phyloP scores from a whole-genome alignment of 306 rosid genomes.

The Herpetospermum pedunculosum region DNA sequence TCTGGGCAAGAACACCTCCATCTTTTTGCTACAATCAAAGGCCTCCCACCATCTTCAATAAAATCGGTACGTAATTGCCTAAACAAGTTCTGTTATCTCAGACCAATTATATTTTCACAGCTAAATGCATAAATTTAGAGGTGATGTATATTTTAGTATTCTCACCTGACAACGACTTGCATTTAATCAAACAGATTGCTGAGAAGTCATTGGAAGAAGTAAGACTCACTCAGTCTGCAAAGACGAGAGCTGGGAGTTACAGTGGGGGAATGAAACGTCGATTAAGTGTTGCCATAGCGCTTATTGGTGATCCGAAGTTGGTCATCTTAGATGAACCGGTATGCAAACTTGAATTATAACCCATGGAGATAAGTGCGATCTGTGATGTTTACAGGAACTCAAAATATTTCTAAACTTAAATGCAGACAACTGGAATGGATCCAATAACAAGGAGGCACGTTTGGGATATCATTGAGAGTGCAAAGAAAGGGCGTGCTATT shows the following conservation, averaged over 20 bases:
- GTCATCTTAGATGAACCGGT: conserved; percentile 88
- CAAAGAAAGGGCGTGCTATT: conserved; percentile 75
- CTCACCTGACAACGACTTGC: not conserved
- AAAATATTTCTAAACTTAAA: not conserved
- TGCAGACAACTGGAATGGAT: conserved; percentile 89
- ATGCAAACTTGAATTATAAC: conserved; percentile 11
- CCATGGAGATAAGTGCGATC: not conserved
- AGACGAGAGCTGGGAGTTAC: conserved; percentile 70
- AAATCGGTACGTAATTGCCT: conserved; percentile 32
- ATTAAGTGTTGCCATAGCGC: conserved; percentile 82
- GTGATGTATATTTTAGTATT: not conserved
- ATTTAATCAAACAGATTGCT: conserved; percentile 32
- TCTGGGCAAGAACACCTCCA: conserved; percentile 78
- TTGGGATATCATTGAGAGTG: conserved; percentile 79
- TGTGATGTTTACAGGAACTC: not conserved
- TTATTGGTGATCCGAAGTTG: conserved; percentile 75
- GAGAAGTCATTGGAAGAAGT: conserved; percentile 58
- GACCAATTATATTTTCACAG: not conserved
- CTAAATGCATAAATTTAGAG: not conserved
- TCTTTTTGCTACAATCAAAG: conserved; percentile 73
- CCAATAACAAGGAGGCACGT: conserved; percentile 91
- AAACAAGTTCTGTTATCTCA: not conserved
- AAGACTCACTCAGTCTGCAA: conserved; percentile 61
- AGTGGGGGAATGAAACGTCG: conserved; percentile 98
- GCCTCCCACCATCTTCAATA: conserved; percentile 53